These are phyloP conservation scores for Aspergillus uvarum DNA, from an alignment of 2,329 filamentous ascomycete species.

Conservation along the genomic window DNA sequence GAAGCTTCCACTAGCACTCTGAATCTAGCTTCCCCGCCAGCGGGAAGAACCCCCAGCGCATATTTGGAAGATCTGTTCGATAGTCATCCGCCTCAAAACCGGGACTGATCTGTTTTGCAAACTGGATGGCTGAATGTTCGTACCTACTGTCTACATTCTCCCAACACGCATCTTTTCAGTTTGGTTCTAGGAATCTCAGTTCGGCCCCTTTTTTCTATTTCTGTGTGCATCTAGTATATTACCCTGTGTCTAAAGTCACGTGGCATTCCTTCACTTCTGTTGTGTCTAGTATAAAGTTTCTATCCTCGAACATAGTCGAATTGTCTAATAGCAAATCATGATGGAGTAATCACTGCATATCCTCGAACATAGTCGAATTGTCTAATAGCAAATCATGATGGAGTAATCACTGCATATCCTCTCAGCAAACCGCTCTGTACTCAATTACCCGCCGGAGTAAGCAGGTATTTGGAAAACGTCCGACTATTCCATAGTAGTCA, in stretches of 20 bases:
- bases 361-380: not conserved
- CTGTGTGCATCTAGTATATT: not conserved
- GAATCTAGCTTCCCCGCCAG: constrained; percentile 62
- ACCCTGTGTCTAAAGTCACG: not conserved
- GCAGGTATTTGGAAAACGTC: no score
- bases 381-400: not conserved
- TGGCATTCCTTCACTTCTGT: not conserved
- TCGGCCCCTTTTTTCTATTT: not conserved
- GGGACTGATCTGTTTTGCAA: constrained; percentile 3
- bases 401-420: not conserved
- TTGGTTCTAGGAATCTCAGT: not conserved
- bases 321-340: not conserved
- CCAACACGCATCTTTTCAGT: not conserved
- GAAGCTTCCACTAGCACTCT: constrained; percentile 58
- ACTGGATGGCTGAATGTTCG: not conserved
- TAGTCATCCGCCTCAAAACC: constrained; percentile 53
- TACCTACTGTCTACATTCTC: not conserved
- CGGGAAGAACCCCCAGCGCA: constrained; percentile 77
- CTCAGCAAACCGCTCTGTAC: no score
- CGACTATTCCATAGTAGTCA: no score
- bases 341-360: not conserved
- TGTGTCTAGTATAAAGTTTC: not conserved
- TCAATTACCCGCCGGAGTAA: no score
- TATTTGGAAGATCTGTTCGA: constrained; percentile 89
- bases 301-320: not conserved